Evolutionary conservation across 768 basidiomycete genomes (phyloP).

Genomic region (Mycena metata): DNA sequence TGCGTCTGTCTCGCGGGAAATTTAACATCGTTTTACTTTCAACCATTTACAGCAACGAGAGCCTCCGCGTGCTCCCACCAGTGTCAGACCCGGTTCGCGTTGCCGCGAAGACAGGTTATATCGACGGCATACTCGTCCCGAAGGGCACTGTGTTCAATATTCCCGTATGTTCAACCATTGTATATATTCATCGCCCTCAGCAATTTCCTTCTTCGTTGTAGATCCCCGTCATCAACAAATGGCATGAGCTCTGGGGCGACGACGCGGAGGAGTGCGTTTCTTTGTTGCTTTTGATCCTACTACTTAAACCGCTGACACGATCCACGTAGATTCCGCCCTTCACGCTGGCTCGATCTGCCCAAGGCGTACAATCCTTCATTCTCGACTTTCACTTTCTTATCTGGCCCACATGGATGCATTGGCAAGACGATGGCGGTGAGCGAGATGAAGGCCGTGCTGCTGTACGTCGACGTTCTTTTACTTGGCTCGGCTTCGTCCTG

Average conservation of each 20-base stretch:
- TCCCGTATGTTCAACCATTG: slow-evolving; percentile 45
- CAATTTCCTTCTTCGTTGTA: slow-evolving; percentile 37
- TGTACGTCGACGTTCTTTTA: slow-evolving; percentile 40
- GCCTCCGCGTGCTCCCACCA: slow-evolving; percentile 56
- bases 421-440: slow-evolving; percentile 63
- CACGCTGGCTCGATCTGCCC: slow-evolving; percentile 60
- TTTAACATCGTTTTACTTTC: neutral
- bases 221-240: slow-evolving; percentile 66
- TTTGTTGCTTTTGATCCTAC: neutral
- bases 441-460: slow-evolving; percentile 63
- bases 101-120: slow-evolving; percentile 53
- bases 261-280: slow-evolving; percentile 61
- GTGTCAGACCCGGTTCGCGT: slow-evolving; percentile 56
- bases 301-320: neutral
- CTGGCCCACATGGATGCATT: slow-evolving; percentile 62
- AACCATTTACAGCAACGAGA: slow-evolving; percentile 50
- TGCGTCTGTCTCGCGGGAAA: slow-evolving; percentile 43
- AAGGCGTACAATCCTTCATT: slow-evolving; percentile 51
- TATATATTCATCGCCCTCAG: neutral
- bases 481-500: neutral
- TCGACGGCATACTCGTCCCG: slow-evolving; percentile 59
- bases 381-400: slow-evolving; percentile 57
- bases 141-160: slow-evolving; percentile 59
- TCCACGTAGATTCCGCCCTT: slow-evolving; percentile 58
- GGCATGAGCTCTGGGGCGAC: slow-evolving; percentile 63